These are phyloP conservation scores for Coccomyxa sp. DNA, from an alignment of 139 green algal genomes.

Conservation along the genomic window DNA sequence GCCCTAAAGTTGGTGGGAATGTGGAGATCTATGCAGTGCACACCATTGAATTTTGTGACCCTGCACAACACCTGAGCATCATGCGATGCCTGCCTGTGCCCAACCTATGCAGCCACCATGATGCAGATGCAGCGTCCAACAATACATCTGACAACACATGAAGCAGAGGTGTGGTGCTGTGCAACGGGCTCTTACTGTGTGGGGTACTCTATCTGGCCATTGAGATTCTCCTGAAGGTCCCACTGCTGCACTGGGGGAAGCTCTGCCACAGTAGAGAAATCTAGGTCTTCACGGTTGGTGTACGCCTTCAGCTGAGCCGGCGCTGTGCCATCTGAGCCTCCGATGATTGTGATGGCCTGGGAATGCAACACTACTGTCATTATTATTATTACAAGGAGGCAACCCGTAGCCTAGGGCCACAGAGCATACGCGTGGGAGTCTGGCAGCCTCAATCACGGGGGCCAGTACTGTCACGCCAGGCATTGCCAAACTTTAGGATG, in stretches of 20 bases:
- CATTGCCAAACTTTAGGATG: too few relatives aligned
- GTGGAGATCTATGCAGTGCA: conserved; percentile 75
- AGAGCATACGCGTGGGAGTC: too few relatives aligned
- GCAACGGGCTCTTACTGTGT: conserved; percentile 50
- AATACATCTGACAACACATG: background rate
- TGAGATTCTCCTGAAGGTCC: conserved; percentile 63
- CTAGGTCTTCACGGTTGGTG: conserved; percentile 81
- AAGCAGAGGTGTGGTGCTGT: background rate
- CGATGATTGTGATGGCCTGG: background rate
- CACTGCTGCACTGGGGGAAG: conserved; percentile 74
- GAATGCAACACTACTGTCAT: background rate
- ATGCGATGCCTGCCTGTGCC: background rate
- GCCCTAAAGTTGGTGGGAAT: conserved; percentile 63
- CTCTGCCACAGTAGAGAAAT: conserved; percentile 58
- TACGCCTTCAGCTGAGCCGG: conserved; percentile 37
- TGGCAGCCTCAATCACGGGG: background rate
- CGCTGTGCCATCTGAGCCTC: conserved; percentile 35
- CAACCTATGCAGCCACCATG: background rate
- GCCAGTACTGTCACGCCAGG: background rate
- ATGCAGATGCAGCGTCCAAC: background rate
- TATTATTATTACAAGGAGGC: background rate
- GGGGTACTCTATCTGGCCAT: conserved; percentile 58
- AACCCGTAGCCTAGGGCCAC: too few relatives aligned
- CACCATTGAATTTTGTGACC: conserved; percentile 72
- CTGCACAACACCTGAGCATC: too few relatives aligned